Evolutionary conservation across 495 filamentous ascomycete genomes (phyloP).

Genomic region (Neurospora cerealis): DNA sequence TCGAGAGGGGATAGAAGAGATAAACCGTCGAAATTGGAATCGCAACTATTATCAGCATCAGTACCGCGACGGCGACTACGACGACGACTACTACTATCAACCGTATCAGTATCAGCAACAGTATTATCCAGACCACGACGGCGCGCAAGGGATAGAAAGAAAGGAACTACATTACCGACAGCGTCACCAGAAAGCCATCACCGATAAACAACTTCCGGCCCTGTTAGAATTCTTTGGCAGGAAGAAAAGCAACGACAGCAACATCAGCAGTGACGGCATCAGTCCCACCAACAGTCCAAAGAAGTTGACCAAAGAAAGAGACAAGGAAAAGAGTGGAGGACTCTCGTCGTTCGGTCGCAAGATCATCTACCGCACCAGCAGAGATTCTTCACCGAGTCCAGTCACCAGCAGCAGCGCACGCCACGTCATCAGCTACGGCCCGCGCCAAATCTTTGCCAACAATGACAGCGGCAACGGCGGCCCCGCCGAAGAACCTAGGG

Average conservation of each 20-base stretch:
- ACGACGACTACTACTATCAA: background rate
- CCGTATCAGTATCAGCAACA: conserved; percentile 1
- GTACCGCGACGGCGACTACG: background rate
- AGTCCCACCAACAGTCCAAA: background rate
- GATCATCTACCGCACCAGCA: background rate
- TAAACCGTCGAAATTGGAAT: background rate
- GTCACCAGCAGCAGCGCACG: conserved; percentile 1
- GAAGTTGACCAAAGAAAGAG: background rate
- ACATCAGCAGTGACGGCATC: background rate
- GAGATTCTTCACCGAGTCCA: conserved; percentile 1
- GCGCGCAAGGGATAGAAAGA: background rate
- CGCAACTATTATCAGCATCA: background rate
- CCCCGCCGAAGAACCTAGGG: conserved; percentile 40
- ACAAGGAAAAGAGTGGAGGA: conserved; percentile 4
- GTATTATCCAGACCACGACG: background rate
- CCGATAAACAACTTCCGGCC: conserved; percentile 13
- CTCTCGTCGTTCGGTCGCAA: background rate
- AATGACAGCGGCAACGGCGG: conserved; percentile 26
- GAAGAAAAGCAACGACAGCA: background rate
- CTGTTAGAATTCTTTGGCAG: conserved; percentile 1
- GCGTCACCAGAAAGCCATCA: conserved; percentile 9
- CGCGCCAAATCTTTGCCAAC: conserved; percentile 12
- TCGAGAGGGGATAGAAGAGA: background rate
- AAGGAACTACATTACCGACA: background rate
- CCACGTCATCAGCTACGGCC: conserved; percentile 5